Percentiles rank a stretch among this genome's conserved stretches.
phyloP scores from a whole-genome alignment of 2,329 filamentous ascomycete genomes.

The Penicillium sp. region DNA sequence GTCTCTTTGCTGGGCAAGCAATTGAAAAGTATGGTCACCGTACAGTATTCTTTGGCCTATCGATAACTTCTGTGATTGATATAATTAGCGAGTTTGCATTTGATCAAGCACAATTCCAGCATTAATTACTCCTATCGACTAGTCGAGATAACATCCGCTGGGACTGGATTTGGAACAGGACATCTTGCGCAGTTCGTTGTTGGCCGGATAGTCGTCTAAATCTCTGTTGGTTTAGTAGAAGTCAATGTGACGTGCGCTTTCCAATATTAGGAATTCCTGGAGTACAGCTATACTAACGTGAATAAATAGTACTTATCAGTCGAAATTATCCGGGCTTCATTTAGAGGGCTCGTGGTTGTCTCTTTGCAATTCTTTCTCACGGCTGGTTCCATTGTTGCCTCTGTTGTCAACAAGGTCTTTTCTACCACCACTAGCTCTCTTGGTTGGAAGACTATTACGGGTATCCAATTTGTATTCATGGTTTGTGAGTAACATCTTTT shows the following conservation, averaged over 20 bases:
- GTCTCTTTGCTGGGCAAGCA: constrained; percentile 22
- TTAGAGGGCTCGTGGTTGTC: not conserved
- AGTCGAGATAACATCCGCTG: not conserved
- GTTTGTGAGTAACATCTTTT: not conserved
- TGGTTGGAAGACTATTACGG: not conserved
- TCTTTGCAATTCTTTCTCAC: not conserved
- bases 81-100: not conserved
- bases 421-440: not conserved
- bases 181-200: not conserved
- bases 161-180: not conserved
- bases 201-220: not conserved
- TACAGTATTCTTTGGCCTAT: constrained; percentile 20
- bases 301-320: not conserved
- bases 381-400: not conserved
- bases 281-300: not conserved
- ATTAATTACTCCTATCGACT: not conserved
- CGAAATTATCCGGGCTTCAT: not conserved
- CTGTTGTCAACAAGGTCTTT: not conserved
- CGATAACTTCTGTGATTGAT: constrained; percentile 1
- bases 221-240: not conserved
- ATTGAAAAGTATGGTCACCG: constrained; percentile 29
- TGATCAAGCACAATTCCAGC: not conserved
- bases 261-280: not conserved
- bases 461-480: not conserved
- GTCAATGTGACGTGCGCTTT: not conserved